Evolutionary conservation across 1,284 basidiomycete genomes (phyloP).

Genomic region (Ganoderma lucidum): DNA sequence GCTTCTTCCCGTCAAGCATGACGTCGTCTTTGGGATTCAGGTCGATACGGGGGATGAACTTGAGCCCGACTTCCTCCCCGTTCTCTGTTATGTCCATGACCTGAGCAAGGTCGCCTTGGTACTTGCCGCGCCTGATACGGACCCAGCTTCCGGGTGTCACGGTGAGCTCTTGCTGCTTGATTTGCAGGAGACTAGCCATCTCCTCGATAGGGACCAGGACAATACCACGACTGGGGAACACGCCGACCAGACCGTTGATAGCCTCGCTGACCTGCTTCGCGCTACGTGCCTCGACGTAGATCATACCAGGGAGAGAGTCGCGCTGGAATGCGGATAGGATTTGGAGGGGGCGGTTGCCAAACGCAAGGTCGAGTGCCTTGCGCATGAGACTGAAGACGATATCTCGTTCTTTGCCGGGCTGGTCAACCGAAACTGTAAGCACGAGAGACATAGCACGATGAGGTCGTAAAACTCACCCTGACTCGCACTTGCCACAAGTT

Average conservation of each 20-base stretch:
- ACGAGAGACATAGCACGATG: not conserved
- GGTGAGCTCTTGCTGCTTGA: constrained; percentile 93
- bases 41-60: constrained; percentile 97
- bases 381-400: constrained; percentile 95
- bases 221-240: constrained; percentile 85
- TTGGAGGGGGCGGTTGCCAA: constrained; percentile 78
- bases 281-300: constrained; percentile 95
- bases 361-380: constrained; percentile 86
- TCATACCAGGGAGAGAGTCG: constrained; percentile 93
- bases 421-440: not conserved
- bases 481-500: constrained; percentile 96
- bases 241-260: constrained; percentile 90
- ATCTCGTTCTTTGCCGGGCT: constrained; percentile 93
- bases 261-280: constrained; percentile 89
- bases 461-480: constrained; percentile 66
- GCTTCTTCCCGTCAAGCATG: constrained; percentile 69
- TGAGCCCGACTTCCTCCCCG: constrained; percentile 92
- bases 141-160: constrained; percentile 94
- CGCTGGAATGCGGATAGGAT: constrained; percentile 96
- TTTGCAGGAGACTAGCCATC: constrained; percentile 96
- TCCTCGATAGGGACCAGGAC: constrained; percentile 96
- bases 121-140: constrained; percentile 93
- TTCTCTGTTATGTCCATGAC: constrained; percentile 94
- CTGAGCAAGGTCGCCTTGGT: constrained; percentile 95
- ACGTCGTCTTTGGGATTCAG: constrained; percentile 88